Base-by-base conservation (phyloP, 2,329 filamentous ascomycete genomes). In the Sphaerulina populicola region DNA sequence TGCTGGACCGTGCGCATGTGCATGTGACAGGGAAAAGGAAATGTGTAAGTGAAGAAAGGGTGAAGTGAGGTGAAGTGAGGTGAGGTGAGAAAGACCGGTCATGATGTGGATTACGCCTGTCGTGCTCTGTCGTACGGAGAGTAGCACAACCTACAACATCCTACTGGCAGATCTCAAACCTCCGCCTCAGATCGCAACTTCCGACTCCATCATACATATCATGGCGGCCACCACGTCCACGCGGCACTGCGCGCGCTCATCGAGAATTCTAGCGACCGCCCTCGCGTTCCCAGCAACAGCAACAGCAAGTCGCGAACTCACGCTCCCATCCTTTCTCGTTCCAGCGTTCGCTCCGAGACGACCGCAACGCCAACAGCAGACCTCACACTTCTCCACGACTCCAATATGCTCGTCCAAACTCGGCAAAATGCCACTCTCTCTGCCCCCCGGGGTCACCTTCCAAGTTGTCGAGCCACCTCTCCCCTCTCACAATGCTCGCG, bases 401-500 rank as follows among this genome's bases (percentile, higher is more conserved):
- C 67, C 80, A 47, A 70, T 72, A 66, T 76, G 77, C 60, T 72
- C 76, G 52, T 96, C 91, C 40, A 93, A 96, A 76, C 85, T 98
- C 56, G 93, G 93, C 62, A 79, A 82, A 61, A 86, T 86, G 54
- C 80, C 86, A 21, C 79, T 95, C 47, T 83, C 87, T 49, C 77
- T 95, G 30, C 91, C 91, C 0, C 83, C 86, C 0, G 86, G 88
- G 57, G 93, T 98, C 51, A 85, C 85, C 46, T 76, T 98, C 57
- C 72, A 71, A 38, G 73, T 80, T 9, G 72, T 90, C 52, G 78
- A 85, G 54, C 66, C 68, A 2, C 78, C 88, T 53, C 79, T 82
- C 3, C 71, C 68, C 47, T 63, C 75, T 29, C 74, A 70, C 58
- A 76, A 79, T 55, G 71, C 74, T 48, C 82, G 79, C 37, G 78